Percentiles rank a stretch among this genome's conserved stretches.
Evolutionary conservation across 495 filamentous ascomycete species (phyloP).

Genomic region (Cairneyella variabilis): DNA sequence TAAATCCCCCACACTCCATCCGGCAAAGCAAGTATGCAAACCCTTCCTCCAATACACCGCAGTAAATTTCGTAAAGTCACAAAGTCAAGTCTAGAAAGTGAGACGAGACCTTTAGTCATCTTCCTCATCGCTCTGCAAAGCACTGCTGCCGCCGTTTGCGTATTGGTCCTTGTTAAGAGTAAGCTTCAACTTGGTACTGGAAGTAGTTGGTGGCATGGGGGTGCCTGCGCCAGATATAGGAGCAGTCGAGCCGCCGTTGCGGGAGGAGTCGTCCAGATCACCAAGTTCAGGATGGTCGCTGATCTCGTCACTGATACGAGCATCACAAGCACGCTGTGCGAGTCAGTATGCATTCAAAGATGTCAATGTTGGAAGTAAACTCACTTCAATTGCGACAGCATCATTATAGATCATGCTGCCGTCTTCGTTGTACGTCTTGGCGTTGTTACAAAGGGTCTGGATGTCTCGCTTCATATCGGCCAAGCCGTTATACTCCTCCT

Average conservation of each 20-base stretch:
- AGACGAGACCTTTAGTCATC: constrained; percentile 9
- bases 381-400: constrained; percentile 89
- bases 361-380: constrained; percentile 24
- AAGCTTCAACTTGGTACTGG: constrained; percentile 25
- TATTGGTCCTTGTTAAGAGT: constrained; percentile 23
- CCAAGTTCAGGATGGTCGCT: constrained; percentile 66
- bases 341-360: constrained; percentile 29
- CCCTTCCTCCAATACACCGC: constrained; percentile 8
- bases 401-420: constrained; percentile 86
- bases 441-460: constrained; percentile 80
- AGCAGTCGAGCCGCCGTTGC: constrained; percentile 61
- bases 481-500: constrained; percentile 80
- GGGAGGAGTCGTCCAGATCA: constrained; percentile 59
- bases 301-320: constrained; percentile 67
- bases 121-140: constrained; percentile 27
- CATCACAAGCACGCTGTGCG: constrained; percentile 58
- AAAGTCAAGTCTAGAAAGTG: neutral
- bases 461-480: constrained; percentile 80
- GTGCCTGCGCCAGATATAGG: constrained; percentile 67
- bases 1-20: neutral
- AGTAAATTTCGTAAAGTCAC: neutral
- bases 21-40: constrained; percentile 12
- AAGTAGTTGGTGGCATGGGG: constrained; percentile 54
- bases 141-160: constrained; percentile 28
- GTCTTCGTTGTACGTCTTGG: constrained; percentile 93